A percentile compares a stretch with the other conserved stretches of the same genome.
phyloP scores from a whole-genome alignment of 768 basidiomycete genomes.

The Kwoniella bestiolae region DNA sequence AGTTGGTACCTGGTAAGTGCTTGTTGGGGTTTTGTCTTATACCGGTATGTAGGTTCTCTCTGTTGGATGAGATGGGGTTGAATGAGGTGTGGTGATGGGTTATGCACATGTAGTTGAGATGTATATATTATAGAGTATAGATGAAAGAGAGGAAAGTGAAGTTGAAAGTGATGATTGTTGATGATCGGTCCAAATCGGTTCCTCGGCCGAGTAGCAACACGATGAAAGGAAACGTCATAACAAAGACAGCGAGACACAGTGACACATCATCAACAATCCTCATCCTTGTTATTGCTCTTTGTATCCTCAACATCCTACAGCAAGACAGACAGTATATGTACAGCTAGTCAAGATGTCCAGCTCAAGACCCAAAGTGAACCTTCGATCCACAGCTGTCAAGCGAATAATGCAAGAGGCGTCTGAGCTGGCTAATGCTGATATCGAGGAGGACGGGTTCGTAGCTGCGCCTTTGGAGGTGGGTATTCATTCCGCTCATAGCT shows the following conservation, averaged over 20 bases:
- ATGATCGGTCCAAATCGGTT: background rate
- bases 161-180: background rate
- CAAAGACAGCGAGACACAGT: background rate
- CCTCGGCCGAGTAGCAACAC: background rate
- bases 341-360: constrained; percentile 19
- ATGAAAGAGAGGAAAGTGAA: background rate
- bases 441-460: constrained; percentile 71
- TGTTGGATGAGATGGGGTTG: background rate
- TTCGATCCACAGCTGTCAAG: constrained; percentile 73
- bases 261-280: background rate
- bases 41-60: background rate
- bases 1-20: background rate
- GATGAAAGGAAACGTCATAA: background rate
- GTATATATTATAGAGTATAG: too few relatives aligned
- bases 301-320: background rate
- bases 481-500: constrained; percentile 40
- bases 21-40: background rate
- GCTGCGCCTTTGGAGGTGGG: constrained; percentile 78
- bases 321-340: background rate
- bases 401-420: constrained; percentile 95
- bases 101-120: background rate
- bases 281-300: background rate
- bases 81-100: background rate
- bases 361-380: constrained; percentile 46
- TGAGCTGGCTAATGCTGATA: constrained; percentile 82